Conservation (phyloP, 208 protist species). For the Acanthamoeba culbertsoni region DNA sequence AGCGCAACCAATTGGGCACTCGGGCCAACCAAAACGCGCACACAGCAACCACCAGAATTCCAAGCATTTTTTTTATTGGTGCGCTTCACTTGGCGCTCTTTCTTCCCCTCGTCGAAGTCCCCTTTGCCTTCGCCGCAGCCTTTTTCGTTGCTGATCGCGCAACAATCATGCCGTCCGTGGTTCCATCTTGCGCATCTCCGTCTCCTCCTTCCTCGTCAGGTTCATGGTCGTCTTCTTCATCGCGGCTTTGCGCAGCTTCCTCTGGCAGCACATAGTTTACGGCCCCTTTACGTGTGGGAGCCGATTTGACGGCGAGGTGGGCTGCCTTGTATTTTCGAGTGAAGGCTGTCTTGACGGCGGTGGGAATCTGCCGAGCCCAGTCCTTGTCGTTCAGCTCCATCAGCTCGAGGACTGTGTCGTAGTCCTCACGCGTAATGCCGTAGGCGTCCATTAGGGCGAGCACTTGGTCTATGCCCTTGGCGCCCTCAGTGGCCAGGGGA, state of each 20-base stretch:
- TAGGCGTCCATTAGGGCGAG: slow-evolving; percentile 72
- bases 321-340: slow-evolving; percentile 60
- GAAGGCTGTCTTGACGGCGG: slow-evolving; percentile 66
- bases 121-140: background rate
- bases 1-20: background rate
- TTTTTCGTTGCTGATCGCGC: background rate
- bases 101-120: background rate
- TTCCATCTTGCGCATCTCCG: background rate
- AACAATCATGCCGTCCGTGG: background rate
- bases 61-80: background rate
- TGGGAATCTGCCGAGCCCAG: background rate
- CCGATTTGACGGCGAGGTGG: slow-evolving; percentile 19
- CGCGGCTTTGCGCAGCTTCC: background rate
- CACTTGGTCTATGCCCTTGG: slow-evolving; percentile 58
- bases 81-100: background rate
- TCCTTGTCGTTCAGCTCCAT: background rate
- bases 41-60: background rate
- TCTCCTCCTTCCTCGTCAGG: background rate
- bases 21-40: background rate
- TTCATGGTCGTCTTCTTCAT: background rate
- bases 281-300: background rate
- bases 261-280: slow-evolving; percentile 42
- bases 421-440: slow-evolving; percentile 64
- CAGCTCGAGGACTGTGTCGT: slow-evolving; percentile 63
- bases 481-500: slow-evolving; percentile 51